Conservation (phyloP, 148 eudicot species). For the Beta vulgaris region DNA sequence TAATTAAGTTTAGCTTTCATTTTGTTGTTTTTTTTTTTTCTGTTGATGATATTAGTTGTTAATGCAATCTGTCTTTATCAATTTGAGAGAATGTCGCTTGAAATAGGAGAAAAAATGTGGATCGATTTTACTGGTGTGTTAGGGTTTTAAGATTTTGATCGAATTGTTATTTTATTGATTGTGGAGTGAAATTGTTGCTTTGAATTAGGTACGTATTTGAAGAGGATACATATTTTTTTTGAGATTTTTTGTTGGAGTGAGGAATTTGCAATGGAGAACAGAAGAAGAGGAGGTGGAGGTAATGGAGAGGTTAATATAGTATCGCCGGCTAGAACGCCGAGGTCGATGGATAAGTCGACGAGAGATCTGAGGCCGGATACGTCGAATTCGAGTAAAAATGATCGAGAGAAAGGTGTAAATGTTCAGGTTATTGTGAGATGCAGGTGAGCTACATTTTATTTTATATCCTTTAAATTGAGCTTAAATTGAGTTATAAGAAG, state of each 20-base stretch:
- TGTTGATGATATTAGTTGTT: constrained; percentile 3
- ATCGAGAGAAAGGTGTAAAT: constrained; percentile 91
- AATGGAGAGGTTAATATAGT: constrained; percentile 41
- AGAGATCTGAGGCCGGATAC: constrained; percentile 79
- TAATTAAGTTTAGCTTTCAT: constrained; percentile 12
- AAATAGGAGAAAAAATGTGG: constrained; percentile 8
- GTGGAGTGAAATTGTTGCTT: constrained; percentile 12
- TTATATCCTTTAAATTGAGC: neutral
- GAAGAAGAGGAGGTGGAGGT: constrained; percentile 44
- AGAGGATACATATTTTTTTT: neutral
- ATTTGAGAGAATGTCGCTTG: neutral
- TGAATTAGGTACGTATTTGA: neutral
- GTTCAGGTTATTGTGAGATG: constrained; percentile 93
- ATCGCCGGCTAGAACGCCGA: constrained; percentile 79
- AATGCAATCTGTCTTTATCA: neutral
- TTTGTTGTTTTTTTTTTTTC: constrained; percentile 7
- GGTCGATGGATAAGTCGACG: constrained; percentile 67
- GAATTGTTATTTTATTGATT: neutral
- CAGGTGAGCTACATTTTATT: constrained; percentile 55
- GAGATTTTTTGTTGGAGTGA: constrained; percentile 15
- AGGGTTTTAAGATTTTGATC: constrained; percentile 14
- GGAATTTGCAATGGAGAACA: constrained; percentile 50
- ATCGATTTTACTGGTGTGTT: neutral
- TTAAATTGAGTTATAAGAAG: neutral
- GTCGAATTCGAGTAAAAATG: constrained; percentile 48